A percentile compares a stretch with the other conserved stretches of the same genome.
These are phyloP conservation scores for Schwanniomyces polymorphus DNA, from an alignment of 805 yeast genomes.

Conservation along the genomic window DNA sequence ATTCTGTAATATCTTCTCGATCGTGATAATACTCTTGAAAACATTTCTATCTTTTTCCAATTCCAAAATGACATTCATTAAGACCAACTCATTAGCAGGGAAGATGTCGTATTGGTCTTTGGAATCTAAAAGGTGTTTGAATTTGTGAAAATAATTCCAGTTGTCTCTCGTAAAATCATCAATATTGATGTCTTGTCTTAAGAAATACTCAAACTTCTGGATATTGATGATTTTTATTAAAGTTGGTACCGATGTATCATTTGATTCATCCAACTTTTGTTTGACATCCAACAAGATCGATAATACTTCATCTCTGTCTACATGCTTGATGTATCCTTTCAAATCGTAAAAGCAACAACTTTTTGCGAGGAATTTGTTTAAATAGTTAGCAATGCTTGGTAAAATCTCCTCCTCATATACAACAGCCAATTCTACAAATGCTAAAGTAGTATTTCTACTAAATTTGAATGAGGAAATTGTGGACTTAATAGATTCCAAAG, in stretches of 20 bases:
- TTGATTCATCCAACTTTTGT: conserved; percentile 19
- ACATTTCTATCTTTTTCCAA: conserved; percentile 20
- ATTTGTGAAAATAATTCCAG: conserved; percentile 17
- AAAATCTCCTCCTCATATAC: conserved; percentile 21
- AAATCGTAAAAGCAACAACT: conserved; percentile 68
- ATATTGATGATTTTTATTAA: conserved; percentile 35
- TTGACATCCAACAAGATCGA: background rate
- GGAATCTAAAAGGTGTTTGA: conserved; percentile 27
- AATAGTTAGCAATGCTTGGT: conserved; percentile 39
- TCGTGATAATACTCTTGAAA: conserved; percentile 45
- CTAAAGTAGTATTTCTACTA: conserved; percentile 29
- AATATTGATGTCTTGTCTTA: conserved; percentile 8
- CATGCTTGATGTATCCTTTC: conserved; percentile 20
- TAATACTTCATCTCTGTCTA: conserved; percentile 11
- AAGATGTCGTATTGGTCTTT: conserved; percentile 68
- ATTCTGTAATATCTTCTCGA: conserved; percentile 53
- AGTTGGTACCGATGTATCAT: conserved; percentile 11
- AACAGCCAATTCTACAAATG: conserved; percentile 22
- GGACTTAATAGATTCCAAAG: conserved; percentile 26
- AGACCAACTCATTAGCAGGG: conserved; percentile 62
- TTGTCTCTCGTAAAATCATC: conserved; percentile 12
- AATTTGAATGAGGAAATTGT: conserved; percentile 7
- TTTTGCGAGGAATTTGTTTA: conserved; percentile 50
- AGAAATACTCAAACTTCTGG: conserved; percentile 48
- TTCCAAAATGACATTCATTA: conserved; percentile 47